Conservation (phyloP, 2,329 filamentous ascomycete species). For the Sclerotinia subarctica region DNA sequence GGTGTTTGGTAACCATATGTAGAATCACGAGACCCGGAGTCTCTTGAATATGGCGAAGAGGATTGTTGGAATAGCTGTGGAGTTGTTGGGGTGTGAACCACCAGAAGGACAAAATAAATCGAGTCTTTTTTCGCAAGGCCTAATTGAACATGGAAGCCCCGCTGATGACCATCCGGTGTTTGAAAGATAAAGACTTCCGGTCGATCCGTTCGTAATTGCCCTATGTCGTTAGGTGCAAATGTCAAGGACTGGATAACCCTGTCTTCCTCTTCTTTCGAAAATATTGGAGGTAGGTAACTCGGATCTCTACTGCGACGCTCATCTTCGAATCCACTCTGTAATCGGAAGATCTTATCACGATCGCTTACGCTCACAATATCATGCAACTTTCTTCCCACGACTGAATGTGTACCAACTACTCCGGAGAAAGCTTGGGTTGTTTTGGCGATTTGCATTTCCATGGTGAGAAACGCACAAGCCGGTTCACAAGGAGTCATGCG, state of each 20-base stretch:
- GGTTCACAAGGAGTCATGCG: constrained; percentile 47
- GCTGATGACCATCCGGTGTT: constrained; percentile 49
- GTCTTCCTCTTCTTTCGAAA: constrained; percentile 51
- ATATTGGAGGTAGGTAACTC: constrained; percentile 63
- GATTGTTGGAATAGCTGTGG: constrained; percentile 32
- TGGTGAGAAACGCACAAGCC: constrained; percentile 53
- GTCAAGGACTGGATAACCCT: constrained; percentile 54
- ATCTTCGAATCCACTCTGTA: constrained; percentile 53
- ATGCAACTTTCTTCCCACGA: constrained; percentile 50
- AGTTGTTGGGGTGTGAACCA: constrained; percentile 31
- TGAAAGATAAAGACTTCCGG: constrained; percentile 56
- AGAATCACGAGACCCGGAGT: constrained; percentile 33
- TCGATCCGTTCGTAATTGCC: constrained; percentile 51
- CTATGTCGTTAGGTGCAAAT: constrained; percentile 52
- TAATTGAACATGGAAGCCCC: constrained; percentile 50
- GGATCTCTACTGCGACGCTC: constrained; percentile 54
- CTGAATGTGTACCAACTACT: constrained; percentile 48
- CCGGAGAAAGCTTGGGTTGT: constrained; percentile 55
- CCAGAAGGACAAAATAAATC: constrained; percentile 59
- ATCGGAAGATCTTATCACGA: constrained; percentile 48
- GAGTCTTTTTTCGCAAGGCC: constrained; percentile 59
- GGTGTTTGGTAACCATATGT: constrained; percentile 36
- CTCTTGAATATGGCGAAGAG: constrained; percentile 34
- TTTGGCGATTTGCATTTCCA: constrained; percentile 56
- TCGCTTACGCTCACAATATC: constrained; percentile 54